A percentile compares a stretch with the other conserved stretches of the same genome.
Conservation (phyloP, 805 yeast species). For the Tetrapisispora arboricola region DNA sequence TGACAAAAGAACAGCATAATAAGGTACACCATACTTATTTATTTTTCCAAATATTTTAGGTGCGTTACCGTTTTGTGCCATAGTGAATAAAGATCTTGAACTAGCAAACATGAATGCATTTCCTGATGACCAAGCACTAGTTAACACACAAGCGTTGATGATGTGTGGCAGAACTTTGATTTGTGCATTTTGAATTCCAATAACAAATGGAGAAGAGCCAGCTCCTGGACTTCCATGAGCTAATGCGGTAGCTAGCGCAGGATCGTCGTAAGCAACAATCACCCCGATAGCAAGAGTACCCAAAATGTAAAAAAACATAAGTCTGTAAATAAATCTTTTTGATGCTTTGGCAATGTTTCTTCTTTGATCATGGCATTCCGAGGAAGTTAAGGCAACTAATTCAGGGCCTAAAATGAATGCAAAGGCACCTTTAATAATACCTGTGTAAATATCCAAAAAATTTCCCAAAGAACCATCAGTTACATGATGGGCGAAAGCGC, state of each 20-base stretch:
- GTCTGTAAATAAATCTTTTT: slow-evolving; percentile 48
- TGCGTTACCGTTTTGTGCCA: slow-evolving; percentile 41
- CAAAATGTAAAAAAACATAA: slow-evolving; percentile 48
- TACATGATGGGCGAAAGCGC: slow-evolving; percentile 44
- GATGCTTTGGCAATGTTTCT: slow-evolving; percentile 54
- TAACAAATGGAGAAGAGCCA: slow-evolving; percentile 56
- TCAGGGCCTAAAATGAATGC: slow-evolving; percentile 58
- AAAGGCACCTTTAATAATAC: slow-evolving; percentile 53
- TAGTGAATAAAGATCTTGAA: slow-evolving; percentile 37
- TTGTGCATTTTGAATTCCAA: slow-evolving; percentile 54
- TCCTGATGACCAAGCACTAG: slow-evolving; percentile 44
- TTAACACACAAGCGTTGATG: slow-evolving; percentile 49
- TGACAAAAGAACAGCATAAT: slow-evolving; percentile 21
- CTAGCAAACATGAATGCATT: slow-evolving; percentile 46
- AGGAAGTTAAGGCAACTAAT: slow-evolving; percentile 45
- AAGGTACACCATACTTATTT: slow-evolving; percentile 49
- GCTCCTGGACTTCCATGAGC: slow-evolving; percentile 47
- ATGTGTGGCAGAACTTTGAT: slow-evolving; percentile 50
- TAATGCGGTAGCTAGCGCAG: slow-evolving; percentile 37
- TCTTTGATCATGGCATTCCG: slow-evolving; percentile 53
- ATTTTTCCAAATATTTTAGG: slow-evolving; percentile 39
- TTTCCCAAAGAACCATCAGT: slow-evolving; percentile 47
- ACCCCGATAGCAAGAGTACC: slow-evolving; percentile 50
- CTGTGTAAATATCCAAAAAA: slow-evolving; percentile 55
- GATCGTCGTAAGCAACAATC: slow-evolving; percentile 46